Base-by-base conservation (phyloP, 495 filamentous ascomycete genomes). In the Tuber umbilicatum region DNA sequence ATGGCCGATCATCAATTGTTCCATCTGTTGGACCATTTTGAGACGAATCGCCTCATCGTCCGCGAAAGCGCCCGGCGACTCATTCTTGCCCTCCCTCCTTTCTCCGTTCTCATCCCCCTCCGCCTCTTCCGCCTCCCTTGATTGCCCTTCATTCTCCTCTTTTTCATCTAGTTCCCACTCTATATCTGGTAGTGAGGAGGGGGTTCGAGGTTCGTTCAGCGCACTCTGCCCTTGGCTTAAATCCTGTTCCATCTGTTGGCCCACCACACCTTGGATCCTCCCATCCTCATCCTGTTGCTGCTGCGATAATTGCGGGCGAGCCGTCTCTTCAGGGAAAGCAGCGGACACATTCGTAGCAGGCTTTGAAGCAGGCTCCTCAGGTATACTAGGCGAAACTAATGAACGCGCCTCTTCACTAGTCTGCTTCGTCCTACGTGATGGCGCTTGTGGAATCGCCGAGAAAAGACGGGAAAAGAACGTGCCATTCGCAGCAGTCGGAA, bases 41-140 rank as follows among this genome's bases (percentile, higher is more conserved):
- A 64, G 55, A 64, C 55, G 55, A 17, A 64, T 64, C 12, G 55
- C 27, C 27, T 64, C 55, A 64, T 64, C 55, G 55, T 64, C 55
- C 12, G 55, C 27, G 12, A 31, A 31, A 14, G 55, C 16, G 14
- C 12, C 27, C 35, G 5, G 55, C 4, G 1, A 5, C n/a, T 64
- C 37, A 64, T 43, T 31, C 67, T 41, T 70, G 9, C 45, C 64
- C 73, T 41, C 37, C 17, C 23, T 27, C 35, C 39, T 35, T 23
- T 71, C 50, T 37, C 69, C 27, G 23, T 42, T 31, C 41, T 27
- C 47, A 6, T 39, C 76, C 47, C 41, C 38, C 7, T 77, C 39
- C 9, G 23, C 41, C 42, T 1, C 42, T n/a, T 73, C 31, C 17
- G 17, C 50, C 27, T 70, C 50, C 10, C 68, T 68, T 9, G 35